Evolutionary conservation across 176 grass and related monocot species (phyloP).

Genomic region (Bothriochloa decipiens): DNA sequence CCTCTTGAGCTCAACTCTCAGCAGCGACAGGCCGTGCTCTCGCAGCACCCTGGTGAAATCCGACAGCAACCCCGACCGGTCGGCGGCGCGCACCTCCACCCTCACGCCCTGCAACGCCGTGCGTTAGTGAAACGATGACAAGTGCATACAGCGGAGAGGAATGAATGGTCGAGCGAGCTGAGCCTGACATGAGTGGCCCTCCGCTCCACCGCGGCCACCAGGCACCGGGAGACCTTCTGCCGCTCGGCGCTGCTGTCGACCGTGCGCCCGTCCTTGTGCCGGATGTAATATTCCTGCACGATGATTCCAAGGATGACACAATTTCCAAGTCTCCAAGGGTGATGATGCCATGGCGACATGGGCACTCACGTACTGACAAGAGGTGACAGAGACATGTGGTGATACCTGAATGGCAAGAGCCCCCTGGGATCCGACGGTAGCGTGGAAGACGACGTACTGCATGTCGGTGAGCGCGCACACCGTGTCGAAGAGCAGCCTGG

Average conservation of each 20-base stretch:
- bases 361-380: background rate
- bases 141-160: background rate
- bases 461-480: constrained; percentile 85
- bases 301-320: background rate
- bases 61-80: constrained; percentile 56
- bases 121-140: background rate
- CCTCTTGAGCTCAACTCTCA: constrained; percentile 45
- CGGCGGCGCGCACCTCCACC: constrained; percentile 54
- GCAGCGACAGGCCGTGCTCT: constrained; percentile 63
- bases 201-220: constrained; percentile 70
- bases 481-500: constrained; percentile 77
- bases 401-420: constrained; percentile 66
- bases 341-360: background rate
- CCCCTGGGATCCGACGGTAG: constrained; percentile 59
- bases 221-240: constrained; percentile 71
- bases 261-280: constrained; percentile 71
- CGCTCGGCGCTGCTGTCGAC: constrained; percentile 56
- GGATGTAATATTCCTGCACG: constrained; percentile 75
- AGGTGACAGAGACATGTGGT: background rate
- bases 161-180: background rate
- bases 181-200: constrained; percentile 54
- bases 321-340: background rate
- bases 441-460: constrained; percentile 83
- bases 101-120: constrained; percentile 51
- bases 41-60: constrained; percentile 64